Base-by-base conservation (phyloP, 192 early-diverging fungal genomes). In the Umbelopsis vinacea region DNA sequence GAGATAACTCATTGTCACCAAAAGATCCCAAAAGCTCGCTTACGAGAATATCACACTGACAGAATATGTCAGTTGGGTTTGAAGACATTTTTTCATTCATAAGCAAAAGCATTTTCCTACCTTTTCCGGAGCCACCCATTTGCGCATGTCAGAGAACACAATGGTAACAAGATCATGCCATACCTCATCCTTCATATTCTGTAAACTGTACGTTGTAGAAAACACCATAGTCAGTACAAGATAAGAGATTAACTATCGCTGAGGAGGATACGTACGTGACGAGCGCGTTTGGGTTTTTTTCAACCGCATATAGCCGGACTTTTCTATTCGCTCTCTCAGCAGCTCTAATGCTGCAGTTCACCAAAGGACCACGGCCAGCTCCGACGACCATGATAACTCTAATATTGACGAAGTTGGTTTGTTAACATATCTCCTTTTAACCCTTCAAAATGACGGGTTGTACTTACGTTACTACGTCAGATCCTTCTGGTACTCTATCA, bases 1-100 rank as follows among this genome's bases (percentile, higher is more conserved):
- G 98, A n/a, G 98, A 96, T 19, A 99, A 88, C 77, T 99, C 97
- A 81, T 99, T 99, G 81, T 99, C 97, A 63, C 97, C 98, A 86
- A 99, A 94, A 2, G 96, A 97, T 8, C 98, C 98, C 40, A 99
- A 83, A 23, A 99, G 86, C 82, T 99, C 98, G 70, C 93, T 95
- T 12, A 98, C 93, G 29, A 99, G 77, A 69, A 99, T 95, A 81
- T 99, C 96, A 14, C 89, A 89, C 81, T 91, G 52, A 0, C 68
- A 46, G 55, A 21, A 70, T 50, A 50, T 37, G 7, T 66, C 22
- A 68, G 66, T 52, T 43, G 46, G 47, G n/a, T n/a, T 46, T 21
- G n/a, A 53, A 52, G 70, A 47, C 12, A 47, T 66, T 6, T 35
- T 21, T 22, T 67, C 35, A 29, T 52, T 46, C 38, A 12, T 22